phyloP scores from a whole-genome alignment of 352 stramenopile genomes.

The Globisporangium abappressorium region DNA sequence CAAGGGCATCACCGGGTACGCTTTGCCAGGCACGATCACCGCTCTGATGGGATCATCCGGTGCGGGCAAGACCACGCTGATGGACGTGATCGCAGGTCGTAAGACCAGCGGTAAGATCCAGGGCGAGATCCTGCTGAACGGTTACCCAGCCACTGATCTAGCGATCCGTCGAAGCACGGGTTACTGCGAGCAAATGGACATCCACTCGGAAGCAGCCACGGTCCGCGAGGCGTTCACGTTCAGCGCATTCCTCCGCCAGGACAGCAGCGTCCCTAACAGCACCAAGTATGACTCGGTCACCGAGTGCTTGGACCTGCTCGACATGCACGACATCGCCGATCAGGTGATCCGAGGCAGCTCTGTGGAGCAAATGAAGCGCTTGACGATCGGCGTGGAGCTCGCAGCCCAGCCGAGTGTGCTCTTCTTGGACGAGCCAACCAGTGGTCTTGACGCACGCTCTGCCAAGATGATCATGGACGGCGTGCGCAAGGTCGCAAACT shows the following conservation, averaged over 20 bases:
- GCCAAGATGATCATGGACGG: slow-evolving; percentile 79
- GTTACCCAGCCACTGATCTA: slow-evolving; percentile 61
- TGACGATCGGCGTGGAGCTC: slow-evolving; percentile 64
- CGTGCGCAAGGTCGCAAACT: slow-evolving; percentile 71
- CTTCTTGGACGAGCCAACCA: slow-evolving; percentile 80
- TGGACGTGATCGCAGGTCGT: slow-evolving; percentile 93
- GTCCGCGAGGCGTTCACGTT: slow-evolving; percentile 83
- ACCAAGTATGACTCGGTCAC: slow-evolving; percentile 33
- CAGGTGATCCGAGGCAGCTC: slow-evolving; percentile 40
- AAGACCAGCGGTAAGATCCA: slow-evolving; percentile 88
- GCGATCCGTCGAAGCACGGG: slow-evolving; percentile 37
- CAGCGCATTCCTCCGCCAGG: slow-evolving; percentile 62
- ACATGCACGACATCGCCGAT: slow-evolving; percentile 29
- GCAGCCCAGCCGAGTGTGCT: slow-evolving; percentile 75
- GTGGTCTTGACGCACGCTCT: slow-evolving; percentile 76
- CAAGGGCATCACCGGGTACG: slow-evolving; percentile 47
- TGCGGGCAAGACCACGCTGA: slow-evolving; percentile 93
- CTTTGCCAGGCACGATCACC: slow-evolving; percentile 51
- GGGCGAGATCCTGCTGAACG: slow-evolving; percentile 90
- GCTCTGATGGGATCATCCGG: slow-evolving; percentile 74
- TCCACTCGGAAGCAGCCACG: slow-evolving; percentile 73
- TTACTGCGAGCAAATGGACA: slow-evolving; percentile 79
- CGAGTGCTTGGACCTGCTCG: slow-evolving; percentile 36
- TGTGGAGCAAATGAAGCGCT: slow-evolving; percentile 46
- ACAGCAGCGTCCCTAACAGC: slow-evolving; percentile 18